Conservation (phyloP, 164 flowering plant genomes). For the Paratinospora sagittata region DNA sequence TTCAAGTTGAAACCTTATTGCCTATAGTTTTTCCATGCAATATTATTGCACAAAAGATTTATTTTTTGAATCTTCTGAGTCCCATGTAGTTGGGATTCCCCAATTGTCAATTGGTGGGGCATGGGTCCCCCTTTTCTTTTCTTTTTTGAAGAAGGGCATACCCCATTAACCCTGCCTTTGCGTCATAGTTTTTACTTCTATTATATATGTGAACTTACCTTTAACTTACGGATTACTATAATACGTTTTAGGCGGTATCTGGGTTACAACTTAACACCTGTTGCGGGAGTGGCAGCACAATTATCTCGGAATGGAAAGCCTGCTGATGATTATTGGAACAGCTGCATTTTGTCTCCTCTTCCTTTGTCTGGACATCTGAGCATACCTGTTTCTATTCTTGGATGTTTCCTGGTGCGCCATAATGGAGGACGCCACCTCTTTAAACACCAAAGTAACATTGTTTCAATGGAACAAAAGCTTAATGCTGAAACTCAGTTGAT, state of each 20-base stretch:
- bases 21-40: too few species aligned
- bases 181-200: not conserved
- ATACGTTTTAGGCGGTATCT: slow-evolving; percentile 62
- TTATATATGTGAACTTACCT: not conserved
- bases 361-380: slow-evolving; percentile 58
- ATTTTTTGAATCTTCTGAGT: too few species aligned
- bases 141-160: too few species aligned
- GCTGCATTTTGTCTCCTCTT: slow-evolving; percentile 76
- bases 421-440: slow-evolving; percentile 81
- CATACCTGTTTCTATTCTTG: slow-evolving; percentile 74
- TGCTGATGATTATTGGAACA: slow-evolving; percentile 25
- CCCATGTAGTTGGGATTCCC: too few species aligned
- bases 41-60: too few species aligned
- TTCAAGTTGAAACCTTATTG: too few species aligned
- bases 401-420: slow-evolving; percentile 84
- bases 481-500: slow-evolving; percentile 76
- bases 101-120: too few species aligned
- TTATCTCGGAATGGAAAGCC: slow-evolving; percentile 79
- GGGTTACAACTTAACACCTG: slow-evolving; percentile 91
- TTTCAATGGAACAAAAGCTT: slow-evolving; percentile 25
- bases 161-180: too few species aligned
- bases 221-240: slow-evolving; percentile 13
- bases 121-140: too few species aligned
- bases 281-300: slow-evolving; percentile 93
- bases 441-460: slow-evolving; percentile 38